phyloP scores from a whole-genome alignment of 2,329 filamentous ascomycete species.

The Parastagonospora nodorum region DNA sequence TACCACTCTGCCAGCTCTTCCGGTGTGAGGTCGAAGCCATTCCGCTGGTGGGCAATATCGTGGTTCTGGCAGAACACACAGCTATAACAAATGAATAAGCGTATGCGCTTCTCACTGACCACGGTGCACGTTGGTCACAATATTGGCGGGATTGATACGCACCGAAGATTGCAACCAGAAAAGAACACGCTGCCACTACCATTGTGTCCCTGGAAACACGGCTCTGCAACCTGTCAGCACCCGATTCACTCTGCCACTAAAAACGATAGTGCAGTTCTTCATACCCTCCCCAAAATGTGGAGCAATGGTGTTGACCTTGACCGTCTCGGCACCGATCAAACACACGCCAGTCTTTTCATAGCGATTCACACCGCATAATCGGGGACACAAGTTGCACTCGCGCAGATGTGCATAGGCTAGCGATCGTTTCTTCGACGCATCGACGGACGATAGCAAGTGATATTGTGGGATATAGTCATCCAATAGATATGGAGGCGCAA shows the following conservation, averaged over 20 bases:
- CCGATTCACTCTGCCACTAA: constrained; percentile 36
- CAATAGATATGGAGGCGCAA: constrained; percentile 71
- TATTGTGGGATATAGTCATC: constrained; percentile 76
- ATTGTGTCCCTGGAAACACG: constrained; percentile 81
- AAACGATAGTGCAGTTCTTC: neutral
- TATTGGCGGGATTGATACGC: constrained; percentile 37
- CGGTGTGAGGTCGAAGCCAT: constrained; percentile 77
- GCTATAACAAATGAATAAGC: no score
- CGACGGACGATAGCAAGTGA: constrained; percentile 67
- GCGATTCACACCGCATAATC: constrained; percentile 78
- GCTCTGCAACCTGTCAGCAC: constrained; percentile 55
- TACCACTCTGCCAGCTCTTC: constrained; percentile 83
- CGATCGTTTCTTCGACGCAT: constrained; percentile 75
- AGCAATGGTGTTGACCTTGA: constrained; percentile 82
- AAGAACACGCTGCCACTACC: constrained; percentile 84
- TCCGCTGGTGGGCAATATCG: constrained; percentile 81
- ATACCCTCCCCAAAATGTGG: constrained; percentile 77
- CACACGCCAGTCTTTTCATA: constrained; percentile 79
- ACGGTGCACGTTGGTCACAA: no score
- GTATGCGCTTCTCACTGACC: no score
- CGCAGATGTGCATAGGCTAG: constrained; percentile 74
- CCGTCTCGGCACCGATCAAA: constrained; percentile 72
- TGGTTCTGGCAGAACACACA: constrained; percentile 60
- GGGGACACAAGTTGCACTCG: constrained; percentile 81
- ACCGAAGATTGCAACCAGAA: constrained; percentile 75